Evolutionary conservation across 805 yeast species (phyloP).

Genomic region (Citeromyces matritensis): DNA sequence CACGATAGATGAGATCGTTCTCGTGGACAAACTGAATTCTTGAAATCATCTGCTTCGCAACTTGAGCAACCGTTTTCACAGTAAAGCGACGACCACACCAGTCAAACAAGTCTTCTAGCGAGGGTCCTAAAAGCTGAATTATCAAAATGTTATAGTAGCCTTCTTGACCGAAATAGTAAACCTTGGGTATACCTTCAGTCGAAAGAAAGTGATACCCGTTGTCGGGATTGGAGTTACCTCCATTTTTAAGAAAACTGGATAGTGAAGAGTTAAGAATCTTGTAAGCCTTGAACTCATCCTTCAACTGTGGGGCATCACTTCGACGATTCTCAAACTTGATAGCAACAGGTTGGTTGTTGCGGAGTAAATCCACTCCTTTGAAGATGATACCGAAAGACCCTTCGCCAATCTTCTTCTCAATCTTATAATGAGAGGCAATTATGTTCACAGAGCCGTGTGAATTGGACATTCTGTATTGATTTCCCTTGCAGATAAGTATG

Average conservation of each 20-base stretch:
- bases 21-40: conserved; percentile 63
- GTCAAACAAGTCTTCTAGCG: conserved; percentile 70
- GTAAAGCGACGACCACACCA: conserved; percentile 76
- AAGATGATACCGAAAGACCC: conserved; percentile 80
- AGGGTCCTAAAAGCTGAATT: conserved; percentile 71
- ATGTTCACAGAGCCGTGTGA: conserved; percentile 9
- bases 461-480: too few relatives aligned
- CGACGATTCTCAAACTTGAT: conserved; percentile 72
- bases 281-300: conserved; percentile 72
- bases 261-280: conserved; percentile 48
- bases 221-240: conserved; percentile 1
- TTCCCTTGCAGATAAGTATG: too few relatives aligned
- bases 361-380: conserved; percentile 62
- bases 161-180: conserved; percentile 76
- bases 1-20: conserved; percentile 65
- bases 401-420: conserved; percentile 77
- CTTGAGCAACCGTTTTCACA: conserved; percentile 56
- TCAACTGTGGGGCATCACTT: conserved; percentile 71
- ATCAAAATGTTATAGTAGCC: conserved; percentile 69
- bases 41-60: conserved; percentile 67
- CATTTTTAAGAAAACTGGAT: conserved; percentile 10
- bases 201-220: conserved; percentile 11
- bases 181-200: conserved; percentile 59
- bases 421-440: conserved; percentile 52
- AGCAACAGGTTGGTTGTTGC: conserved; percentile 48